Base-by-base conservation (phyloP, 352 stramenopile species). In the Sclerospora graminicola region DNA sequence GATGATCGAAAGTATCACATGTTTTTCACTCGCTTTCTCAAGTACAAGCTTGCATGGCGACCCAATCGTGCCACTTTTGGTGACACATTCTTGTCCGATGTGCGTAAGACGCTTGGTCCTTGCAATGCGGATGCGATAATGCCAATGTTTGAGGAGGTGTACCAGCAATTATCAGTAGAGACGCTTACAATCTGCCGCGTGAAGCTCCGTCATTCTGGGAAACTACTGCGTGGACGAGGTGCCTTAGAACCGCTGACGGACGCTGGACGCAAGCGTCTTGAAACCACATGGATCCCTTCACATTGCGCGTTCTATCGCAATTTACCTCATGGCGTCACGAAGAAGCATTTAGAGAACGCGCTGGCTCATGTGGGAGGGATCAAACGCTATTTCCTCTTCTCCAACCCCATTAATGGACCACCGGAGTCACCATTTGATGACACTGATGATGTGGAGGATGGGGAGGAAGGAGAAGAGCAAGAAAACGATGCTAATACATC, bases 1-100 rank as follows among this genome's bases (percentile, higher is more conserved):
- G 69, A 89, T 41, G 78, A 92, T 48, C 76, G 75, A 33, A 68
- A 85, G 65, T 90, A 90, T 51, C 81, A 92, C 54, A 77, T 86
- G 45, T 92, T 92, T 52, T 92, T 88, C 54, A 82, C 67, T 32
- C 81, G 81, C 21, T 88, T 89, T 55, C 63, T 92, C 26, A 83
- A 85, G 57, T 82, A 92, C 65, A 92, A 92, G 51, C 68, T 92
- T 37, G 78, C 78, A 37, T 89, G 77, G 77, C 63, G 81, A 6
- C 80, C 81, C 6, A 89, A 82, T 52, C 76, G 76, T 37, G 30
- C 70, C 8, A 88, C 72, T 2, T 92, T 89, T 21, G 77, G 69
- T 15, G 64, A 85, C 24, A 92, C 78, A 8, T 92, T 92, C 50
- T 51, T 92, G 7, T 66, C 67, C 9, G 78, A 92, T 48, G 69